Evolutionary conservation across 331 rosid species (phyloP).

Genomic region (Dryas integrifolia): DNA sequence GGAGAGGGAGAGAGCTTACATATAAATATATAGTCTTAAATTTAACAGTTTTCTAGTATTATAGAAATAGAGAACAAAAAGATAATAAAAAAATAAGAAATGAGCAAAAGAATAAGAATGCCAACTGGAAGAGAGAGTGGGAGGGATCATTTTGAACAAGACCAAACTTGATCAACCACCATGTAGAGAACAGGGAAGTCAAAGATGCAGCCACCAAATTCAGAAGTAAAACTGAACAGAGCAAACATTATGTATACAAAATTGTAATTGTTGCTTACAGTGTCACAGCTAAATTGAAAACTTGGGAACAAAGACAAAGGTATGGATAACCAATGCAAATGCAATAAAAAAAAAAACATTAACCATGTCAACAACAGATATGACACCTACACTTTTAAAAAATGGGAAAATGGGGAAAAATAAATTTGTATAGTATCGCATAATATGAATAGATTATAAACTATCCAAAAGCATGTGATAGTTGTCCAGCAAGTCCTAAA

Average conservation of each 20-base stretch:
- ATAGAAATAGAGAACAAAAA: not conserved
- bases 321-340: slow-evolving; percentile 2
- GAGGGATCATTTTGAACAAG: slow-evolving; percentile 1
- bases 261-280: not conserved
- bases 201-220: slow-evolving; percentile 26
- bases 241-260: not conserved
- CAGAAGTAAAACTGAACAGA: not conserved
- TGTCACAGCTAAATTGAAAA: slow-evolving; percentile 2
- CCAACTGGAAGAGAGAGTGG: not conserved
- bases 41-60: not conserved
- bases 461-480: not conserved
- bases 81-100: not conserved
- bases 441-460: not conserved
- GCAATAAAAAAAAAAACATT: not conserved
- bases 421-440: not conserved
- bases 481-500: not conserved
- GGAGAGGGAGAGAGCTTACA: not conserved
- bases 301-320: not conserved
- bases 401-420: not conserved
- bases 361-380: not conserved
- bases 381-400: not conserved
- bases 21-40: not conserved
- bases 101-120: not conserved
- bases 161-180: slow-evolving; percentile 33
- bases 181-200: slow-evolving; percentile 13